Evolutionary conservation across 1,284 basidiomycete species (phyloP), one percentile per base, ranked within the genome.

Genomic region (Cryptococcus jaspeensis): DNA sequence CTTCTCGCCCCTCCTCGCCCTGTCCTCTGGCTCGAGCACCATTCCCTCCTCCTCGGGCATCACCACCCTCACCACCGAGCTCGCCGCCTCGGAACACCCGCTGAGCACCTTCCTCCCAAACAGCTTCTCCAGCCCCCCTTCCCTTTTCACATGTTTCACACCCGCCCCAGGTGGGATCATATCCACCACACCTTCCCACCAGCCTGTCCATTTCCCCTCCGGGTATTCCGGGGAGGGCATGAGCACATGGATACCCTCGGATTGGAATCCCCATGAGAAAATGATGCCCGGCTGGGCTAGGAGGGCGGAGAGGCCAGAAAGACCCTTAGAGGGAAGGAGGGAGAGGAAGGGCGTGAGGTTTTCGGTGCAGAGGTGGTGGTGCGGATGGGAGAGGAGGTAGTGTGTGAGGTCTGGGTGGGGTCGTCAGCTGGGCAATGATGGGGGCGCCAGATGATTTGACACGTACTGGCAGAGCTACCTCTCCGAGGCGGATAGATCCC

Each of bases 341-440:
- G 94, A 92, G 55, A 98, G 82, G 77, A 98, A 94, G 0, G 96
- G 95, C 0, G 94, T 95, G 6, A 99, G 80, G 74, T 98, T 98
- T 72, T 99, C 96, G 2, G 95, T 99, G 73, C 95, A 99, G 16
- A 96, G 88, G 61, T 87, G 7, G 85, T 90, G 82, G 18, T 85
- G 84, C 0, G 87, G 89, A 64, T 92, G 88, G 47, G 77, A 72
- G 18, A 80, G 77, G 79, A 82, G 82, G 57, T 63, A 69, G 43
- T 69, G 71, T 0, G 67, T 67, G 1, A 67, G 53, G 42, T 66
- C 72, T 73, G 50, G 0, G 45, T 46, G 18, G 23, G 41, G 18
- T 8, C 20, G 44, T 46, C 25, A 46, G 50, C 38, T 46, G 4
- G 28, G 28, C 40, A 37, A 39, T 61, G 1, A 38, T 53, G 42